A percentile compares a stretch with the other conserved stretches of the same genome.
These are phyloP conservation scores for Gaeumannomyces tritici DNA, from an alignment of 2,329 filamentous ascomycete genomes.

Conservation along the genomic window DNA sequence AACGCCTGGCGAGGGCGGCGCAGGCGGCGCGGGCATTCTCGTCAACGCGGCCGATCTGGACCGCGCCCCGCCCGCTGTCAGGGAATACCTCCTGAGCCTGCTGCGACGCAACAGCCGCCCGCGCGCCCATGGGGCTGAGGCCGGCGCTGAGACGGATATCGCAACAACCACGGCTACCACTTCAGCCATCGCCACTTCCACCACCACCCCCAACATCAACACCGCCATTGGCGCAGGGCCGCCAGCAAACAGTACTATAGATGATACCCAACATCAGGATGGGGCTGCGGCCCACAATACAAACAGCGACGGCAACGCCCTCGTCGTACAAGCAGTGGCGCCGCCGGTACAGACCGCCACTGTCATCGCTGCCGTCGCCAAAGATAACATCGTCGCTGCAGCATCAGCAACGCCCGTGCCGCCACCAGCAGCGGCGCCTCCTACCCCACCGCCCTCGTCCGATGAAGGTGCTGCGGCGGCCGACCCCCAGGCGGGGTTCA, in stretches of 20 bases:
- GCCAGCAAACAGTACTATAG: background rate
- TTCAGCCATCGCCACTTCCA: no score
- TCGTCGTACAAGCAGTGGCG: no score
- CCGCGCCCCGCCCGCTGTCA: background rate
- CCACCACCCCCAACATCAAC: background rate
- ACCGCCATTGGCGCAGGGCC: no score
- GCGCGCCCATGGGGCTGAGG: background rate
- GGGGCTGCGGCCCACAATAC: no score
- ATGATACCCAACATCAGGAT: background rate
- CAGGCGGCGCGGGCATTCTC: background rate
- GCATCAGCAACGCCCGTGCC: background rate
- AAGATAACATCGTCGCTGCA: background rate
- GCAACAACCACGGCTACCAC: no score
- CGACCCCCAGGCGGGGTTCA: background rate
- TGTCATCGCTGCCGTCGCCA: background rate
- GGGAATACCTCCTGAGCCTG: background rate
- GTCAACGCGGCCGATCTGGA: background rate
- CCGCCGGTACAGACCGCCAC: no score
- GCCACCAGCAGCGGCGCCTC: no score
- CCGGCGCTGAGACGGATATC: no score
- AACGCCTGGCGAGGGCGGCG: no score
- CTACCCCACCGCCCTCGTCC: background rate
- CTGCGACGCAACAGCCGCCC: background rate
- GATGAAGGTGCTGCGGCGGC: background rate
- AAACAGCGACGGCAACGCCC: background rate